Evolutionary conservation across 768 basidiomycete species (phyloP).

Genomic region (Lyophyllum shimeji): DNA sequence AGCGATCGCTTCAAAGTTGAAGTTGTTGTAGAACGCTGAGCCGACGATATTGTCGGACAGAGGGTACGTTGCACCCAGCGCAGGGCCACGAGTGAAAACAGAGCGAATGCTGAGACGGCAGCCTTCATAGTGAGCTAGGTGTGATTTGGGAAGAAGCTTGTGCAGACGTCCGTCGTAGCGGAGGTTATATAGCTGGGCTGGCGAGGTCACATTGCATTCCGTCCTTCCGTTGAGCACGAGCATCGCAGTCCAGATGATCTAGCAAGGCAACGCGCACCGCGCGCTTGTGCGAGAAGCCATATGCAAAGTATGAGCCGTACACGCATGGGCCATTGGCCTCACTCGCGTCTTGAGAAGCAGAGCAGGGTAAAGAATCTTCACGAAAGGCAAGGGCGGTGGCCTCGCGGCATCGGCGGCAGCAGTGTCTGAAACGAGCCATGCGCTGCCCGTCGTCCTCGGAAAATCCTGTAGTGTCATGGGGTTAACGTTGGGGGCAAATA

Average conservation of each 20-base stretch:
- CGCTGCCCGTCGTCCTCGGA: background rate
- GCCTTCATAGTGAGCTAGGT: conserved; percentile 1
- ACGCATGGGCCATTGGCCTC: background rate
- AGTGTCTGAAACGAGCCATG: background rate
- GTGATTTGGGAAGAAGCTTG: background rate
- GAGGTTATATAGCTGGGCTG: background rate
- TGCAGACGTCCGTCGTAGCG: background rate
- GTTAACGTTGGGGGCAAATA: too few relatives aligned
- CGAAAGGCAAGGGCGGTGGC: background rate
- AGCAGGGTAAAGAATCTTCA: background rate
- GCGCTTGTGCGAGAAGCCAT: background rate
- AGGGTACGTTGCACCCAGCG: conserved; percentile 36
- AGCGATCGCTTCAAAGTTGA: conserved; percentile 45
- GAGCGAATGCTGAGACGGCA: background rate
- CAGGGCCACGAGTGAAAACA: conserved; percentile 3
- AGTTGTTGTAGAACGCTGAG: conserved; percentile 45
- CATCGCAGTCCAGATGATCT: conserved; percentile 6
- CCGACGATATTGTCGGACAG: conserved; percentile 42
- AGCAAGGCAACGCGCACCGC: background rate
- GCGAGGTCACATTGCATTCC: conserved; percentile 1
- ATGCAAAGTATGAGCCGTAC: background rate
- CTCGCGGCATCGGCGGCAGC: background rate
- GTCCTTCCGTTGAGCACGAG: background rate
- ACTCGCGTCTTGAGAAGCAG: background rate
- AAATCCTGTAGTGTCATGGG: background rate